Percentiles rank a stretch among this genome's conserved stretches.
Evolutionary conservation across 1,139 yeast species (phyloP).

Genomic region (Suhomyces chickasaworum): DNA sequence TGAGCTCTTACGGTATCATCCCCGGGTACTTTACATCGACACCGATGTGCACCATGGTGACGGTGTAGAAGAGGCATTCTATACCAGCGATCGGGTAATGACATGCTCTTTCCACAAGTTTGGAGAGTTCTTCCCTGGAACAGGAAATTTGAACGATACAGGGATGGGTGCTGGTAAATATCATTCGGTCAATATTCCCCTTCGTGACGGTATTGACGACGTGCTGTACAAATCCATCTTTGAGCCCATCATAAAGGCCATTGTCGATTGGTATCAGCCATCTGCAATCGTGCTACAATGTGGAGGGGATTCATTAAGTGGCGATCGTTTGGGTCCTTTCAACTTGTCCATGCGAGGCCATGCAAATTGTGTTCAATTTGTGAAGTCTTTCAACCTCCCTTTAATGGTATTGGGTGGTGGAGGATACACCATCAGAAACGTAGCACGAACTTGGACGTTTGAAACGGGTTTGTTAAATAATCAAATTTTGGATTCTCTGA

Average conservation of each 20-base stretch:
- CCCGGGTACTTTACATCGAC: conserved; percentile 90
- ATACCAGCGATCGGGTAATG: conserved; percentile 95
- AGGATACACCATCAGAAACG: conserved; percentile 96
- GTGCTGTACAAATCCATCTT: conserved; percentile 81
- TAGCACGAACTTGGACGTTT: conserved; percentile 93
- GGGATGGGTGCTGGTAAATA: conserved; percentile 90
- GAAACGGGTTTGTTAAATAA: conserved; percentile 90
- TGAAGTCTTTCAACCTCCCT: conserved; percentile 85
- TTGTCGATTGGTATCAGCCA: conserved; percentile 93
- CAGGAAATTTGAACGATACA: conserved; percentile 85
- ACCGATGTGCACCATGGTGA: conserved; percentile 98
- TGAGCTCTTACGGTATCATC: conserved; percentile 86
- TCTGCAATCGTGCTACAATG: conserved; percentile 91
- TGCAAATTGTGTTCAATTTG: conserved; percentile 91
- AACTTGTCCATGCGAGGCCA: conserved; percentile 91
- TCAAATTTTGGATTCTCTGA: conserved; percentile 71
- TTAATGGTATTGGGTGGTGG: conserved; percentile 96
- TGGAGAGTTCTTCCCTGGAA: conserved; percentile 96
- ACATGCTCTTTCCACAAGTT: conserved; percentile 96
- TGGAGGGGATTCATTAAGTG: conserved; percentile 92
- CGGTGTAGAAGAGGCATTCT: conserved; percentile 97
- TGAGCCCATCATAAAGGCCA: conserved; percentile 79
- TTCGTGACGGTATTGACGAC: conserved; percentile 92
- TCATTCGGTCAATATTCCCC: conserved; percentile 84
- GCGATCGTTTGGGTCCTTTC: conserved; percentile 90